Percentiles rank a stretch among this genome's conserved stretches.
Conservation (phyloP, 2,329 filamentous ascomycete genomes). For the Diaporthe eres region DNA sequence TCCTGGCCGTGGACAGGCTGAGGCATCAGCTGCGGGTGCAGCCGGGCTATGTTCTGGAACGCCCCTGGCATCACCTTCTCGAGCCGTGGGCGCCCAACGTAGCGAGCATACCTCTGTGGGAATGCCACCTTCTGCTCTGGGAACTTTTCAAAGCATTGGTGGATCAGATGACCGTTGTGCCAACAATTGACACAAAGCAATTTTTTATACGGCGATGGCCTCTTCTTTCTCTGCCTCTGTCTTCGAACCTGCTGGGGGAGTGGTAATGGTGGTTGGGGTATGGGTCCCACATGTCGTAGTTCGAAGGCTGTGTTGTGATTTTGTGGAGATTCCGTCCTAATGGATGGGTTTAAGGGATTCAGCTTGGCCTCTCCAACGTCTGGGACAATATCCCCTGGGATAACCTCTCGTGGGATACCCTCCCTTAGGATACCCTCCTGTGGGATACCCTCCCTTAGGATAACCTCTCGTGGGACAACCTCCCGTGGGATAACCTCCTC, state of each 20-base stretch:
- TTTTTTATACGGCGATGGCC: neutral
- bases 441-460: too few relatives aligned
- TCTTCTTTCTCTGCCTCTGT: neutral
- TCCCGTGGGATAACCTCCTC: too few relatives aligned
- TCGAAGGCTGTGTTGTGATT: neutral
- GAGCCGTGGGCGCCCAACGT: neutral
- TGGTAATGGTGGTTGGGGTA: neutral
- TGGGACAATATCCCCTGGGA: too few relatives aligned
- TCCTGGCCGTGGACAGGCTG: neutral
- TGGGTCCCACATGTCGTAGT: neutral
- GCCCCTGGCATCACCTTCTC: slow-evolving; percentile 9
- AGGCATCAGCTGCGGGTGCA: slow-evolving; percentile 12
- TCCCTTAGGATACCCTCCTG: too few relatives aligned
- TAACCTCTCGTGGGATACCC: too few relatives aligned
- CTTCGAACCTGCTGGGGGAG: neutral
- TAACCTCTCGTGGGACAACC: too few relatives aligned
- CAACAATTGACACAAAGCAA: slow-evolving; percentile 7
- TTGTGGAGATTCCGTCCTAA: neutral
- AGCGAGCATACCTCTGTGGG: neutral
- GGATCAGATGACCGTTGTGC: neutral
- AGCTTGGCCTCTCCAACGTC: neutral
- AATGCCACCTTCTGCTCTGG: slow-evolving; percentile 24
- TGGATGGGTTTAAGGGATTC: neutral
- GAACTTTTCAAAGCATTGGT: slow-evolving; percentile 15
- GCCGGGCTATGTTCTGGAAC: neutral